Evolutionary conservation across 768 basidiomycete genomes (phyloP), one percentile per base, ranked within the genome.

Genomic region (Russula emetica): DNA sequence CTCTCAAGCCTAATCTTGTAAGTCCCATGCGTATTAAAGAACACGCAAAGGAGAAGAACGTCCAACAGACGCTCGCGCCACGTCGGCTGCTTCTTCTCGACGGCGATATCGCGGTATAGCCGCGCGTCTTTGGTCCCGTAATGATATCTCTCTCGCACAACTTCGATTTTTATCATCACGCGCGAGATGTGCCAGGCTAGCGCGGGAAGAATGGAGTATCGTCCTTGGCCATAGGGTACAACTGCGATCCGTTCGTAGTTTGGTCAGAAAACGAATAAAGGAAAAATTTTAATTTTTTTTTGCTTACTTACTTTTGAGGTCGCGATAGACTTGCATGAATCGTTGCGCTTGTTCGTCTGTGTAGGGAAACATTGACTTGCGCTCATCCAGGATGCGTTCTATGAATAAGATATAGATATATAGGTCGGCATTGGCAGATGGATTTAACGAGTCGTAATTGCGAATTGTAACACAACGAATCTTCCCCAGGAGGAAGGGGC

Each of bases 131-230:
- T 56, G 6, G 62, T 63, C 30, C 62, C 62, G 22, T 63, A 53
- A 8, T 58, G 56, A 42, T 58, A 63, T 24, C 30, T 42, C 32
- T 57, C 62, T 9, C 62, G 56, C 7, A 63, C 55, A 2, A 28
- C 20, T 32, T 57, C 62, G 42, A 63, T 63, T n/a, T 57, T 52
- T 40, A 47, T 34, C 62, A 63, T 57, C 13, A 63, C 56, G 32
- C 56, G 62, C 42, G 62, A 51, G 24, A 63, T 58, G 51, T 63
- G 62, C 62, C 62, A 63, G 50, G 55, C 55, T 24, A 63, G 30
- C 8, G 55, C 56, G 7, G 62, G 62, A 5, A 63, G 40, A 1
- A 63, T 30, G 16, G 30, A 52, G 30, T 51, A 7, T 26, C 30
- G 40, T 2, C 55, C 55, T 1, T 62, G 38, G 28, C 38, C 28